Base-by-base conservation (phyloP, 371 early-diverging fungal species). In the Nematocida ironsii region DNA sequence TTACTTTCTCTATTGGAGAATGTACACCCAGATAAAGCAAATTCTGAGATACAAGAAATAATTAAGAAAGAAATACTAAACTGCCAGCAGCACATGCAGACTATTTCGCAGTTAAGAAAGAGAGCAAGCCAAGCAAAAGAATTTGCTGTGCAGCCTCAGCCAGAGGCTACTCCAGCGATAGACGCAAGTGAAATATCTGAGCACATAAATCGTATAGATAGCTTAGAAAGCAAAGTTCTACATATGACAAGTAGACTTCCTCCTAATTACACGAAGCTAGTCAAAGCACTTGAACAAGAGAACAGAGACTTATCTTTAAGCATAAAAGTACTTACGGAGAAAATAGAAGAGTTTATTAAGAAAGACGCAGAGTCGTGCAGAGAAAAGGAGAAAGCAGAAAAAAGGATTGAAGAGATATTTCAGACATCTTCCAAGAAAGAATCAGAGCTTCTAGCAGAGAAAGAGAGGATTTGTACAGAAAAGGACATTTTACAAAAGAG, bases 261-360 rank as follows among this genome's bases (percentile, higher is more conserved):
- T 5, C 92, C 96, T 52, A 96, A 98, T 85, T 96, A 95, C 85
- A 97, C 97, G 87, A 92, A 94, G 47, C 91, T 97, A 69, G 97
- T 97, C 60, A 96, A 97, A 86, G 95, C 96, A n/a, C 97, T 99
- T 97, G 98, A 98, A 88, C 94, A 97, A 20, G 98, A 98, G 47
- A 70, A 50, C 47, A 48, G 3, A 11, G 80, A 78, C 25, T 42
- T 78, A 20, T 33, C 42, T 16, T 13, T n/a, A 42, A 70, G 55
- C n/a, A 70, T 39, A 18, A 70, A 68, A n/a, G 5, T 20, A 5
- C 62, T 78, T 3, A 27, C 60, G 23, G 20, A 67, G 39, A 78
- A 70, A 62, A 57, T 78, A 62, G 52, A 52, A 47, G 42, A 13
- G 7, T 42, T 64, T 42, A 33, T 64, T 33, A 11, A 27, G 40